Base-by-base conservation (phyloP, 441 rosid species). In the Populus hybrid region DNA sequence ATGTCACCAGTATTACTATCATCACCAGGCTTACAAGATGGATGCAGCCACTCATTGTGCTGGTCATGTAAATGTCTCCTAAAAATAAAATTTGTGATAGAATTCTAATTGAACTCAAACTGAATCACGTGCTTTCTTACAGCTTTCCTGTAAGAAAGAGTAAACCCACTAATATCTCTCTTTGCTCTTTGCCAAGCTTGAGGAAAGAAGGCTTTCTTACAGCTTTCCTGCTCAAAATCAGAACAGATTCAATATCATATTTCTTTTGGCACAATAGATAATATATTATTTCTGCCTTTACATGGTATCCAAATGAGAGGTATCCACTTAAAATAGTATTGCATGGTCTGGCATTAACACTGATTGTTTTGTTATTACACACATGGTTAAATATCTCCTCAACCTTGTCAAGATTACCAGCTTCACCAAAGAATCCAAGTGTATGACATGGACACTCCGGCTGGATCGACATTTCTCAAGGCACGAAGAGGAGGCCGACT, bases 161-260 rank as follows among this genome's bases (percentile, higher is more conserved):
- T 85, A 95, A 89, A 71, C 99, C 99, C 26, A 95, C 89, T 69
- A 95, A 79, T 68, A 88, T 85, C 82, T 95, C 97, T 61, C 97
- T 85, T 35, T 95, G 97, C 24, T 90, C 97, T 86, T 85, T 86
- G 82, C 91, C 92, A 77, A 95, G 85, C 81, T 89, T 92, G 76
- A 86, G 83, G 74, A 88, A 87, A 71, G 83, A 46, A 12, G 89
- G 94, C 78, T 75, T 89, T 87, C 87, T 91, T 63, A 88, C 89
- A 18, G 64, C 82, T 86, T 89, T 90, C 77, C 81, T 87, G 76
- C 83, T 86, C 82, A 84, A 81, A 81, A 89, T 91, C 80, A 87
- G 80, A 68, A 89, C 82, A 79, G 88, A 61, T 57, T 92, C 92
- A 19, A 91, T 77, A 67, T 91, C 95, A n/a, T 84, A 93, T 81